Conservation (phyloP, 1,139 yeast species). For the Zygosaccharomyces sapae region DNA sequence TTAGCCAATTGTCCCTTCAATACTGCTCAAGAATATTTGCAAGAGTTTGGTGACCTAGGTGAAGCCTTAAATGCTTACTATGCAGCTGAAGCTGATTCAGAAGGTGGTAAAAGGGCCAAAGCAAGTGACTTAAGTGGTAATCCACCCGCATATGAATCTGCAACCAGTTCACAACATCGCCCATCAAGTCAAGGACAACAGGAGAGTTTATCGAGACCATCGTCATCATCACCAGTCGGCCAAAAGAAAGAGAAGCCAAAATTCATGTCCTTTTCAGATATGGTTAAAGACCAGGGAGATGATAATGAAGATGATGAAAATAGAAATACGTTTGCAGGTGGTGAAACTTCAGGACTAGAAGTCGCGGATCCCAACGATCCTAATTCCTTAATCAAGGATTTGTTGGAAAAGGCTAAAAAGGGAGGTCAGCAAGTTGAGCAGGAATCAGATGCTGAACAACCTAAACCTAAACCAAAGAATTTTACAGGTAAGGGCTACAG, state of each 20-base stretch:
- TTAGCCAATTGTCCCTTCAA: conserved; percentile 44
- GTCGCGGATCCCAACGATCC: conserved; percentile 82
- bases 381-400: conserved; percentile 51
- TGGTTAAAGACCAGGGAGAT: conserved; percentile 40
- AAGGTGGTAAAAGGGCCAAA: conserved; percentile 6
- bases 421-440: conserved; percentile 43
- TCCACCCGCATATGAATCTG: neutral
- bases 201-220: conserved; percentile 10
- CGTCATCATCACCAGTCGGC: conserved; percentile 15
- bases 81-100: conserved; percentile 19
- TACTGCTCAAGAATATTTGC: conserved; percentile 44
- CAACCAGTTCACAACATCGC: neutral
- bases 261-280: conserved; percentile 51
- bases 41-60: conserved; percentile 36
- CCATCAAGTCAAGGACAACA: neutral
- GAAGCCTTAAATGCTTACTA: conserved; percentile 37
- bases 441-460: conserved; percentile 35
- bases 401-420: conserved; percentile 55
- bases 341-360: conserved; percentile 89
- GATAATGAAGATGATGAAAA: conserved; percentile 58
- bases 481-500: conserved; percentile 75
- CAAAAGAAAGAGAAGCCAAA: conserved; percentile 32
- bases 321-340: conserved; percentile 79
- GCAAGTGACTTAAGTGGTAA: conserved; percentile 4
- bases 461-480: conserved; percentile 15